Evolutionary conservation across 148 eudicot genomes (phyloP).

Genomic region (Fagopyrum homotropicum): DNA sequence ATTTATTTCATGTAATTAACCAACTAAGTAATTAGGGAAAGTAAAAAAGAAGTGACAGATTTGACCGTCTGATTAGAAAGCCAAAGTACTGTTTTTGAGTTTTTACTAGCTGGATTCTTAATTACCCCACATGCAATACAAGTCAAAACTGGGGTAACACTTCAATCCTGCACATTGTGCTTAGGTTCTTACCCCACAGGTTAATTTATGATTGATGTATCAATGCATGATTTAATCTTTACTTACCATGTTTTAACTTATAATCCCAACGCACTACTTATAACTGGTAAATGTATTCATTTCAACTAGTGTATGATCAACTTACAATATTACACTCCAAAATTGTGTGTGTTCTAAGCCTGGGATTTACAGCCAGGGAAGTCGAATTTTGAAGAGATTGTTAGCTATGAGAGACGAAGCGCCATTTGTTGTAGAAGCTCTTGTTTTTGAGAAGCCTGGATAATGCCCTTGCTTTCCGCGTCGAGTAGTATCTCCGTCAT

Average conservation of each 20-base stretch:
- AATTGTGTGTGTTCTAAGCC: too few relatives aligned
- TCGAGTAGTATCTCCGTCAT: slow-evolving; percentile 79
- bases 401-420: slow-evolving; percentile 56
- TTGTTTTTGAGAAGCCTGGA: slow-evolving; percentile 66
- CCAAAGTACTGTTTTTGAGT: slow-evolving; percentile 9
- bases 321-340: too few relatives aligned
- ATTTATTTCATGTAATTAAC: slow-evolving; percentile 1
- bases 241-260: too few relatives aligned
- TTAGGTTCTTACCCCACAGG: slow-evolving; percentile 7
- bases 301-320: too few relatives aligned
- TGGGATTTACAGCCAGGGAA: too few relatives aligned
- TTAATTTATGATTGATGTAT: not conserved
- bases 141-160: slow-evolving; percentile 2
- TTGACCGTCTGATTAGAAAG: slow-evolving; percentile 9
- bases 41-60: slow-evolving; percentile 5
- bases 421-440: slow-evolving; percentile 67
- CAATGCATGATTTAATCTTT: not conserved
- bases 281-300: too few relatives aligned
- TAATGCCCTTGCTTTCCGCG: slow-evolving; percentile 70
- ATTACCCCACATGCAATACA: slow-evolving; percentile 7
- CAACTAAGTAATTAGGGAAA: not conserved
- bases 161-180: slow-evolving; percentile 7
- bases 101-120: slow-evolving; percentile 3
- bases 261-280: too few relatives aligned
- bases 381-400: not conserved